Evolutionary conservation across 2,329 filamentous ascomycete species (phyloP).

Genomic region (Emmonsiellopsis sp.): DNA sequence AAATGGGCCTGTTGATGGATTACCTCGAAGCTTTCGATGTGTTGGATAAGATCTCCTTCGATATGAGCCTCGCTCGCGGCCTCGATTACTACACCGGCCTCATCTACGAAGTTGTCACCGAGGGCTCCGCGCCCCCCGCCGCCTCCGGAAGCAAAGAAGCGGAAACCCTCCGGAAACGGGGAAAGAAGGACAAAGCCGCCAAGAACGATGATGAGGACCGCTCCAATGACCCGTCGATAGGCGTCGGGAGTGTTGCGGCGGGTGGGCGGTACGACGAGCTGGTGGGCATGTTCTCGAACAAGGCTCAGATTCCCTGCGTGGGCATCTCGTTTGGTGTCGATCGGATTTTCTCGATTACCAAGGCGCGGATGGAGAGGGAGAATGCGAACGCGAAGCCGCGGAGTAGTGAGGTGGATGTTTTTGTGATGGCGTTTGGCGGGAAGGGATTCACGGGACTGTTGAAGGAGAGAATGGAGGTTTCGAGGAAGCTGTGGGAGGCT

Average conservation of each 20-base stretch:
- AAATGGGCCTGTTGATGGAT: slow-evolving; percentile 70
- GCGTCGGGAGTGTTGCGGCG: slow-evolving; percentile 79
- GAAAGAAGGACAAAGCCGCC: slow-evolving; percentile 43
- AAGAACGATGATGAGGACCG: slow-evolving; percentile 54
- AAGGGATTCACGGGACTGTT: slow-evolving; percentile 74
- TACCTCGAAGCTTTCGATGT: slow-evolving; percentile 73
- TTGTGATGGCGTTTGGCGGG: slow-evolving; percentile 88
- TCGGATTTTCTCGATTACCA: slow-evolving; percentile 86
- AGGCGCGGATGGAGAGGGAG: slow-evolving; percentile 58
- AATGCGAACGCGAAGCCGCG: slow-evolving; percentile 47
- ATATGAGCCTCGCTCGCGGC: slow-evolving; percentile 79
- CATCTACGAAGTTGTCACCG: slow-evolving; percentile 82
- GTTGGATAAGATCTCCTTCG: slow-evolving; percentile 69
- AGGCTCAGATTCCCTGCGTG: slow-evolving; percentile 77
- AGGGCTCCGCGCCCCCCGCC: slow-evolving; percentile 56
- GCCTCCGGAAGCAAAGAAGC: slow-evolving; percentile 31
- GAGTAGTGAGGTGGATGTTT: slow-evolving; percentile 75
- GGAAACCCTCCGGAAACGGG: slow-evolving; percentile 31
- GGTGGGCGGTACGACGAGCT: slow-evolving; percentile 88
- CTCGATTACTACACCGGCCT: slow-evolving; percentile 89
- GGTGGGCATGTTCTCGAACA: slow-evolving; percentile 86
- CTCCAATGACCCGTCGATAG: slow-evolving; percentile 68
- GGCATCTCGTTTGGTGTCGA: slow-evolving; percentile 92
- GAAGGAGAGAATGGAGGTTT: slow-evolving; percentile 73
- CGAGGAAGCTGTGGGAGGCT: slow-evolving; percentile 69